Evolutionary conservation across 2,329 filamentous ascomycete genomes (phyloP), one percentile per base, ranked within the genome.

Genomic region (Mycocentrospora acerina): DNA sequence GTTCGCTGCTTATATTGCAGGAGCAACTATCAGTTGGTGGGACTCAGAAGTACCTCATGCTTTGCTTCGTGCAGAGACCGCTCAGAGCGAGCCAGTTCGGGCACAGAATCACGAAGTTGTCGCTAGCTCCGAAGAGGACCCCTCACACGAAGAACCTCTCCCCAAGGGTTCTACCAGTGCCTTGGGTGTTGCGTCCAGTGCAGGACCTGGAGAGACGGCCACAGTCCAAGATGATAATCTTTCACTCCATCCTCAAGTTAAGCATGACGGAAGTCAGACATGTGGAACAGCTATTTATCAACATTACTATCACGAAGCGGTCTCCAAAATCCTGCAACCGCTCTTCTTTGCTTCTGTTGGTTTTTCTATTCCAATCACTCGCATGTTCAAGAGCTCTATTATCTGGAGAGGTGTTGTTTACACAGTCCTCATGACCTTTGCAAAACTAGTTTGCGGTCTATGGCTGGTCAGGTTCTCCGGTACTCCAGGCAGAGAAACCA

Each of bases 301-400:
- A 19, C 57, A 49, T n/a, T 77, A 74, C 53, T 78, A 73, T 51
- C 57, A 65, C 7, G 58, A 67, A 15, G 60, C 71, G 1, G 66
- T 76, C 0, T 59, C 77, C 2, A 70, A 70, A 7, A 70, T 90
- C 0, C 61, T 90, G 0, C 80, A 80, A 33, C 85, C 86, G 0
- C 76, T 88, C 40, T 90, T 90, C 66, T 90, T 90, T 55, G 85
- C 77, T 2, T 81, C 77, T 0, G 85, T 91, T 24, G 87, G 87
- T 0, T 90, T 91, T 58, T 83, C 86, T 0, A 86, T 93, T 2
- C 87, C 87, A 0, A 83, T 91, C 19, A 79, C 77, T 0, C 68
- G 79, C 5, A 81, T 93, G 73, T 91, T 90, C 52, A 60, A 62
- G 0, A 78, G 78, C 0, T 55, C 68, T 0, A 73, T 86, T 0